phyloP scores from a whole-genome alignment of 2,329 filamentous ascomycete genomes.

The Chaetothyriales sp. region DNA sequence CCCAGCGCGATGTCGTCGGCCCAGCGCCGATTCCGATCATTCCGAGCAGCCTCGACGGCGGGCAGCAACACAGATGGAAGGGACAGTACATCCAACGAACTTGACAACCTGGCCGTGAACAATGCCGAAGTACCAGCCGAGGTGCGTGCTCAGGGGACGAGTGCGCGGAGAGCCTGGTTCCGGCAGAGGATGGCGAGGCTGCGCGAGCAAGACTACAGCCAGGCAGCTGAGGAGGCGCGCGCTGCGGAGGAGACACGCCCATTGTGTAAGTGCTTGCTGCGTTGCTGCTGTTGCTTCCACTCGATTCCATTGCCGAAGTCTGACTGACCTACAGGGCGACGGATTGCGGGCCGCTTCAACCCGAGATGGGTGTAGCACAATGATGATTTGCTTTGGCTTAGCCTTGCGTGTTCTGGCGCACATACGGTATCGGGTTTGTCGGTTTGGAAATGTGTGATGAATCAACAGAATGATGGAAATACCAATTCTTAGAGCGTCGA shows the following conservation, averaged over 20 bases:
- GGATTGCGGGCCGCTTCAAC: constrained; percentile 8
- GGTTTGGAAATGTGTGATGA: background rate
- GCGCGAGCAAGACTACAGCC: constrained; percentile 10
- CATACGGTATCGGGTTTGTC: background rate
- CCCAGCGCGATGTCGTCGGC: background rate
- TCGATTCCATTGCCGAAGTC: too few species aligned
- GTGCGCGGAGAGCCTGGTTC: constrained; percentile 15
- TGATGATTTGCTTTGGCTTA: constrained; percentile 5
- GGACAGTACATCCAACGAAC: background rate
- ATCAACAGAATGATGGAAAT: background rate
- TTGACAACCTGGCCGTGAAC: background rate
- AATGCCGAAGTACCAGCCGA: constrained; percentile 10
- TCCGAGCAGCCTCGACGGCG: background rate
- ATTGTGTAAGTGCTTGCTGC: constrained; percentile 11
- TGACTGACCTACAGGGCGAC: constrained; percentile 7
- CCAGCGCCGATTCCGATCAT: background rate
- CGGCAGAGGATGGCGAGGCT: constrained; percentile 12
- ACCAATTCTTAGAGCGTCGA: background rate
- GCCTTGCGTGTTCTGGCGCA: constrained; percentile 5
- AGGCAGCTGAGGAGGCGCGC: constrained; percentile 10
- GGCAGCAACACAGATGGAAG: background rate
- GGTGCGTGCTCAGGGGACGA: constrained; percentile 11
- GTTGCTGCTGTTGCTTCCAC: background rate
- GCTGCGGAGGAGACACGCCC: constrained; percentile 9
- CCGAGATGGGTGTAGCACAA: constrained; percentile 6